Percentiles rank a stretch among this genome's conserved stretches.
These are phyloP conservation scores for Talaromyces adpressus DNA, from an alignment of 495 filamentous ascomycete genomes.

Conservation along the genomic window DNA sequence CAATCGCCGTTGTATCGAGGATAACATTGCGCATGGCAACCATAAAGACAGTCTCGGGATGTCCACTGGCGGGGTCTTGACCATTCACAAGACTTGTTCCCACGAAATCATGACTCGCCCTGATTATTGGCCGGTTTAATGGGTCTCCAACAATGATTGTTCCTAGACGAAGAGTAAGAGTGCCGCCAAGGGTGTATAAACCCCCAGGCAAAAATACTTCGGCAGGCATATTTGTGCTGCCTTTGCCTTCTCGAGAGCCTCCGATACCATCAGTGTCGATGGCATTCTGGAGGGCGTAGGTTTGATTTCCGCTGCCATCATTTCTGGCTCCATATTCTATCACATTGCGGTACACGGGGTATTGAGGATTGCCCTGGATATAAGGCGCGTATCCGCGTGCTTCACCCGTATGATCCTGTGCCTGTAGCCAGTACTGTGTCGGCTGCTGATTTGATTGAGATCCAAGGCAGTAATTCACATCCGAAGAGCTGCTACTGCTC, in stretches of 20 bases:
- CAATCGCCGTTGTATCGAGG: conserved; percentile 29
- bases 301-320: conserved; percentile 41
- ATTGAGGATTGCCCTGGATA: conserved; percentile 23
- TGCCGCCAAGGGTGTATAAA: conserved; percentile 22
- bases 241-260: conserved; percentile 25
- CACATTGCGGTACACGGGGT: conserved; percentile 51
- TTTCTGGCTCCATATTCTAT: conserved; percentile 44
- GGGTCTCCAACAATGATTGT: conserved; percentile 26
- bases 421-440: conserved; percentile 27
- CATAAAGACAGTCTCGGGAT: conserved; percentile 36
- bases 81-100: conserved; percentile 16
- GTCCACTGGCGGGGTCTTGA: conserved; percentile 24
- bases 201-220: conserved; percentile 31
- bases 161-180: conserved; percentile 21
- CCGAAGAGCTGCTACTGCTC: not conserved
- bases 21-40: conserved; percentile 35
- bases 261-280: conserved; percentile 29
- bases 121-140: conserved; percentile 13
- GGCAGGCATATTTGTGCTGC: conserved; percentile 19
- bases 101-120: conserved; percentile 15
- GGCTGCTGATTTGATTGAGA: conserved; percentile 4
- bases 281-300: conserved; percentile 28
- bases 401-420: conserved; percentile 23
- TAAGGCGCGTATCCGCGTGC: conserved; percentile 34
- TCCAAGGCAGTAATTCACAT: not conserved